These are phyloP conservation scores for Penicillium samsonianum DNA, from an alignment of 495 filamentous ascomycete genomes.

Conservation along the genomic window DNA sequence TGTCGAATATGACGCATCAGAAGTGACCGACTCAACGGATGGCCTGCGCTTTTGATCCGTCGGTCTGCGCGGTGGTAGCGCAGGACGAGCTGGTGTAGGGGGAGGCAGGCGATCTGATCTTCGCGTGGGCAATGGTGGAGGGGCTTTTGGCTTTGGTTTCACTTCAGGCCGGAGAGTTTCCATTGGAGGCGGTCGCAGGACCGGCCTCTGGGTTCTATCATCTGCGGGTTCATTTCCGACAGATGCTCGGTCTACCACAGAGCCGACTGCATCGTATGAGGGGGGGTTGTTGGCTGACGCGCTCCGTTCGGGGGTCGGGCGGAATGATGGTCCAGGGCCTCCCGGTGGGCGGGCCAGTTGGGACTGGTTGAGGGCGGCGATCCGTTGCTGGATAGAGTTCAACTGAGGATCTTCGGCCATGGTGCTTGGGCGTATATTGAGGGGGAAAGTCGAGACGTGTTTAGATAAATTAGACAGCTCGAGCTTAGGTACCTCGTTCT, in stretches of 20 bases:
- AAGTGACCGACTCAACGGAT: conserved; percentile 41
- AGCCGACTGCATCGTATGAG: conserved; percentile 38
- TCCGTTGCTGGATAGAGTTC: conserved; percentile 58
- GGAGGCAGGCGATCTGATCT: conserved; percentile 44
- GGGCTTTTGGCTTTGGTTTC: conserved; percentile 38
- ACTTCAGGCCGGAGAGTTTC: conserved; percentile 30
- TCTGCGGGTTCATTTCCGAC: conserved; percentile 50
- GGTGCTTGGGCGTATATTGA: background rate
- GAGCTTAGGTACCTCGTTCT: conserved; percentile 12
- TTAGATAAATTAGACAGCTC: conserved; percentile 3
- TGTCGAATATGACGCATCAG: conserved; percentile 41
- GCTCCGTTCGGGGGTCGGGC: conserved; percentile 41
- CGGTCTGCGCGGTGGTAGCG: conserved; percentile 43
- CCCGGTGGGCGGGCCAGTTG: conserved; percentile 47
- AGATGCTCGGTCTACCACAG: conserved; percentile 28
- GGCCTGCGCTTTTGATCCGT: conserved; percentile 32
- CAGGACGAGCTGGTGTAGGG: conserved; percentile 42
- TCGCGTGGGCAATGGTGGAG: conserved; percentile 57
- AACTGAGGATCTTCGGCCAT: conserved; percentile 46
- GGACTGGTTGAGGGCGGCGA: conserved; percentile 59
- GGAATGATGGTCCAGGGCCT: conserved; percentile 26
- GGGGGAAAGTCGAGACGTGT: background rate
- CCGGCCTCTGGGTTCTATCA: conserved; percentile 23
- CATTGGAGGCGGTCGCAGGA: conserved; percentile 23
- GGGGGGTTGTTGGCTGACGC: conserved; percentile 52